Evolutionary conservation across 805 yeast genomes (phyloP).

Genomic region (Yarrowia deformans): DNA sequence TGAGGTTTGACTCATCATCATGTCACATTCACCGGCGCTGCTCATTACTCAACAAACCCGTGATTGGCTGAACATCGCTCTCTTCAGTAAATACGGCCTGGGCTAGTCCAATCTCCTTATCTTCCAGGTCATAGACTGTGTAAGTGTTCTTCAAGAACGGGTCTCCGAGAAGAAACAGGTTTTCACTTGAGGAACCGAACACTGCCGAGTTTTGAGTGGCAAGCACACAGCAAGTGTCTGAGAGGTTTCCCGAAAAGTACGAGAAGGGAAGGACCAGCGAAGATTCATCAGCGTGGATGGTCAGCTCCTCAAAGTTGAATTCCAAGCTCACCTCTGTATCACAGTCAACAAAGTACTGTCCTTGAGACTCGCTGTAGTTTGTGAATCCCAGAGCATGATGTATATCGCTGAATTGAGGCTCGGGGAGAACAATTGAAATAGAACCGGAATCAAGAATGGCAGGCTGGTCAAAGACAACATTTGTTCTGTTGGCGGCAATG

Average conservation of each 20-base stretch:
- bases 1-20: too few species aligned
- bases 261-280: background rate
- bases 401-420: background rate
- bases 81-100: background rate
- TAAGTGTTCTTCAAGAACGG: conserved; percentile 1
- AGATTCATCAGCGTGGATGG: background rate
- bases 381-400: background rate
- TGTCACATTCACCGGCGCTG: background rate
- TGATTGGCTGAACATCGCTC: background rate
- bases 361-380: background rate
- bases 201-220: background rate
- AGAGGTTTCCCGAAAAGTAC: background rate
- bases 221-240: background rate
- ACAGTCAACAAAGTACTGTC: background rate
- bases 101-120: conserved; percentile 1
- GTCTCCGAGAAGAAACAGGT: background rate
- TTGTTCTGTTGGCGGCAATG: background rate
- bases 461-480: background rate
- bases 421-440: background rate
- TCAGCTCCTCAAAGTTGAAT: background rate
- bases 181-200: background rate
- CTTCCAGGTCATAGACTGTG: background rate
- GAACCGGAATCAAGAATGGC: conserved; percentile 6
- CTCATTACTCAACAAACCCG: background rate
- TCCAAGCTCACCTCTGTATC: background rate